phyloP scores from a whole-genome alignment of 2,329 filamentous ascomycete genomes.

The Karstenula rhodostoma region DNA sequence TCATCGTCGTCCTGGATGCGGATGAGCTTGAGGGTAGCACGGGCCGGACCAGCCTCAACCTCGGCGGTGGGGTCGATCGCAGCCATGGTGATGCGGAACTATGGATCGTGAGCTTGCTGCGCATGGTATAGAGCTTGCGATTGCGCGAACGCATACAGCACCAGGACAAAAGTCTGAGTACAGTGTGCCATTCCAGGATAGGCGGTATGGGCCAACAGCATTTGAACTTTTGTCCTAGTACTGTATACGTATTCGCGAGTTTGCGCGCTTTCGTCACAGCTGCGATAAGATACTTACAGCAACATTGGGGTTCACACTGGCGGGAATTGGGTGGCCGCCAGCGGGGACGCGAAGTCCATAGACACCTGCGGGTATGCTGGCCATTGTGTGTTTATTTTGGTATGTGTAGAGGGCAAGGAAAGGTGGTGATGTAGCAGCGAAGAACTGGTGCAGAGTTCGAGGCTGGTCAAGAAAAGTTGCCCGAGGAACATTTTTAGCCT shows the following conservation, averaged over 20 bases:
- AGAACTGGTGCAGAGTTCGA: constrained; percentile 28
- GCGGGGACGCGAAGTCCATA: constrained; percentile 92
- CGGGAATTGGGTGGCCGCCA: constrained; percentile 82
- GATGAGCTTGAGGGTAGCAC: constrained; percentile 90
- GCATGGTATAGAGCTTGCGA: not conserved
- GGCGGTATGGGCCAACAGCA: no score
- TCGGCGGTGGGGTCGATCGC: constrained; percentile 89
- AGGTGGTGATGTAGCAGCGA: constrained; percentile 16
- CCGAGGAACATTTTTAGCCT: no score
- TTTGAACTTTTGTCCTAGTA: no score
- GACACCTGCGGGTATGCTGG: constrained; percentile 71
- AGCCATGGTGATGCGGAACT: constrained; percentile 99
- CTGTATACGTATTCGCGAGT: not conserved
- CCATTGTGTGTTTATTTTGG: constrained; percentile 41
- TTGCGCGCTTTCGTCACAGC: not conserved
- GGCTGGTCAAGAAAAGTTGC: constrained; percentile 30
- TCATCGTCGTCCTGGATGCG: constrained; percentile 71
- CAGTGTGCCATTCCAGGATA: no score
- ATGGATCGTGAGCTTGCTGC: constrained; percentile 16
- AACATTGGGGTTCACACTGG: constrained; percentile 76
- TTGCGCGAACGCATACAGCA: not conserved
- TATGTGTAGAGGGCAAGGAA: not conserved
- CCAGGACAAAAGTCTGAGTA: no score
- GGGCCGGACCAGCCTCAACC: constrained; percentile 57
- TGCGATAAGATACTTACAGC: constrained; percentile 68